Conservation (phyloP, 805 yeast genomes). For the Zygosaccharomyces pseudorouxii region DNA sequence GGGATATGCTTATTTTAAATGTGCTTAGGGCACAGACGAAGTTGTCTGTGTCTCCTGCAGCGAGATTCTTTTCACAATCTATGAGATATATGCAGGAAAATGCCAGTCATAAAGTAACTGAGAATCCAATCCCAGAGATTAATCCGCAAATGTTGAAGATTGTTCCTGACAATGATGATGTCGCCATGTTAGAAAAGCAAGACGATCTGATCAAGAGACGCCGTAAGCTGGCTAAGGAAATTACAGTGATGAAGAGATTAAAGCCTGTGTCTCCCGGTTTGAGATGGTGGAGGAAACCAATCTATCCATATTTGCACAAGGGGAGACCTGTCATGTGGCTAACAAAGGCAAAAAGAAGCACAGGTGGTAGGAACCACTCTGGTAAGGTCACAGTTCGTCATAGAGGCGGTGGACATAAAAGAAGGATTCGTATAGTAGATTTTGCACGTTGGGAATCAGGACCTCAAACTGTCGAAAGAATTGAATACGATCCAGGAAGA, state of each 20-base stretch:
- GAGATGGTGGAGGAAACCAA: constrained; percentile 83
- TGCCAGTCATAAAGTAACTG: background rate
- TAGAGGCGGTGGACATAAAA: constrained; percentile 94
- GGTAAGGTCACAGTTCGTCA: constrained; percentile 91
- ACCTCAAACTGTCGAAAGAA: constrained; percentile 71
- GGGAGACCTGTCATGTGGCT: constrained; percentile 76
- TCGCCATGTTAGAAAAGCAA: constrained; percentile 75
- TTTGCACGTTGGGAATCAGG: constrained; percentile 64
- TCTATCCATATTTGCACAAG: constrained; percentile 79
- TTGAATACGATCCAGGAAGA: constrained; percentile 94
- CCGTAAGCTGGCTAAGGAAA: constrained; percentile 63
- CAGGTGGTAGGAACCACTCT: constrained; percentile 84
- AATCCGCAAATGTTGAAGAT: constrained; percentile 34
- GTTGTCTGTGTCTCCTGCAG: constrained; percentile 1
- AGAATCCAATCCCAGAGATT: constrained; percentile 1
- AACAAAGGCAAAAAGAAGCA: constrained; percentile 65
- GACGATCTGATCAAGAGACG: constrained; percentile 69
- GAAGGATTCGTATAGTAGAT: constrained; percentile 81
- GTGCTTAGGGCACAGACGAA: constrained; percentile 4
- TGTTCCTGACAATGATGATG: constrained; percentile 42
- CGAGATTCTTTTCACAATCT: constrained; percentile 10
- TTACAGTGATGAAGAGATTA: constrained; percentile 64
- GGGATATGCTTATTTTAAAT: constrained; percentile 3
- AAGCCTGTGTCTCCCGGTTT: constrained; percentile 84
- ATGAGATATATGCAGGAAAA: constrained; percentile 9